Evolutionary conservation across 2,329 filamentous ascomycete species (phyloP), one percentile per base, ranked within the genome.

Genomic region (Thelonectria rubi): DNA sequence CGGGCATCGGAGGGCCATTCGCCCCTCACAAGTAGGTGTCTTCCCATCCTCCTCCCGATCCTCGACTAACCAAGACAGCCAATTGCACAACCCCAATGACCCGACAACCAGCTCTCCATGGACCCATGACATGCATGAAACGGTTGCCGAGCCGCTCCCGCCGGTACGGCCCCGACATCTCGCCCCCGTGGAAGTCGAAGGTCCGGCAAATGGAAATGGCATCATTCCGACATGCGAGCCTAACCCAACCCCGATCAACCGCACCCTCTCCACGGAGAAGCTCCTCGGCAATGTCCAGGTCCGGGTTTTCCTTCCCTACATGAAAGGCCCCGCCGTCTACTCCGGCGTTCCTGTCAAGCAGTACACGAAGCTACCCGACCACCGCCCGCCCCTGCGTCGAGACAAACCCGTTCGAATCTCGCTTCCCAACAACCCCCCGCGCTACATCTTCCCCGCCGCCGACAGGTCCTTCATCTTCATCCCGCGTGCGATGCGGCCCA

Each of bases 381-480:
- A 98, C 77, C 89, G 95, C 20, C 95, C 95, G 18, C 95, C 95
- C 53, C 85, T 99, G 50, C 91, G 95, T 65, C 90, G 95, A 70
- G 95, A 99, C 80, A 99, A 98, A 76, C 95, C 95, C 8, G 95
- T 98, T 42, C 90, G 95, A 52, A 92, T 99, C 68, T 97, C 93
- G 9, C 83, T 99, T 43, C 94, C 95, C 2, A 85, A 91, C 26
- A 86, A 91, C 65, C 82, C 88, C 12, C 91, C 93, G 37, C 88
- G 91, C 65, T 97, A 97, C 77, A 94, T 97, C 63, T 97, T 95
- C 78, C 95, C 95, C 6, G 91, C 93, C 2, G 84, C 87, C 48
- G 94, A 97, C 71, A 85, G 95, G 66, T 98, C 95, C 0, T 99
- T 99, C 77, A 97, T 97, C 71, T 99, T 99, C 79, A 99, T 99